phyloP scores from a whole-genome alignment of 164 flowering plant genomes.

The Brasenia schreberi region DNA sequence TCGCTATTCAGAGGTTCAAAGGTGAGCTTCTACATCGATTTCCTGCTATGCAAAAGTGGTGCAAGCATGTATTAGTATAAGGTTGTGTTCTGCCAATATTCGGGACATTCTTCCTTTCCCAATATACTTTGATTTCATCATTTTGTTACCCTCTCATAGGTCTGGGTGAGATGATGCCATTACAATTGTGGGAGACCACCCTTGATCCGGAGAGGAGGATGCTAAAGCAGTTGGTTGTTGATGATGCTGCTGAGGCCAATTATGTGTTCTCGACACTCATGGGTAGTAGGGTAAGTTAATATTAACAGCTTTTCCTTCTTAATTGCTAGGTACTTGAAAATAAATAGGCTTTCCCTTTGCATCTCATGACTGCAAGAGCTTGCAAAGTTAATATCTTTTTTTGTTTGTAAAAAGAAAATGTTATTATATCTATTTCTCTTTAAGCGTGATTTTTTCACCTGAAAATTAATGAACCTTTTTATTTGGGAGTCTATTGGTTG shows the following conservation, averaged over 20 bases:
- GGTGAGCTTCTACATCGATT: constrained; percentile 24
- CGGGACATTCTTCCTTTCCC: neutral
- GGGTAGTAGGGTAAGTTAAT: constrained; percentile 62
- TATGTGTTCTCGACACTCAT: constrained; percentile 81
- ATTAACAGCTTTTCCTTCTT: no score
- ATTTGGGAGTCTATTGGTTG: neutral
- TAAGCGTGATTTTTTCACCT: neutral
- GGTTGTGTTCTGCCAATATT: no score
- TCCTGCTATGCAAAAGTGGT: no score
- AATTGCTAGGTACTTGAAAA: no score
- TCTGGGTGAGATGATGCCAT: constrained; percentile 98
- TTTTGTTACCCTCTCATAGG: constrained; percentile 23
- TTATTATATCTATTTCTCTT: no score
- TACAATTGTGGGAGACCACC: constrained; percentile 94
- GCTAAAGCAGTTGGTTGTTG: constrained; percentile 66
- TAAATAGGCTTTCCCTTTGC: no score
- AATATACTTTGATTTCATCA: neutral
- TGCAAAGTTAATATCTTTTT: no score
- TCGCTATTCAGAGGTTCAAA: constrained; percentile 89
- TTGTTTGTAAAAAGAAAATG: no score
- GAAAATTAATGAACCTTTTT: neutral
- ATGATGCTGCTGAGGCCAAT: constrained; percentile 91
- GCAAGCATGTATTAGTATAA: no score
- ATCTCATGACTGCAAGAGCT: no score
- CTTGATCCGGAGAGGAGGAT: constrained; percentile 72